phyloP scores from a whole-genome alignment of 176 grass and related monocot species.

The Stipa capillata region DNA sequence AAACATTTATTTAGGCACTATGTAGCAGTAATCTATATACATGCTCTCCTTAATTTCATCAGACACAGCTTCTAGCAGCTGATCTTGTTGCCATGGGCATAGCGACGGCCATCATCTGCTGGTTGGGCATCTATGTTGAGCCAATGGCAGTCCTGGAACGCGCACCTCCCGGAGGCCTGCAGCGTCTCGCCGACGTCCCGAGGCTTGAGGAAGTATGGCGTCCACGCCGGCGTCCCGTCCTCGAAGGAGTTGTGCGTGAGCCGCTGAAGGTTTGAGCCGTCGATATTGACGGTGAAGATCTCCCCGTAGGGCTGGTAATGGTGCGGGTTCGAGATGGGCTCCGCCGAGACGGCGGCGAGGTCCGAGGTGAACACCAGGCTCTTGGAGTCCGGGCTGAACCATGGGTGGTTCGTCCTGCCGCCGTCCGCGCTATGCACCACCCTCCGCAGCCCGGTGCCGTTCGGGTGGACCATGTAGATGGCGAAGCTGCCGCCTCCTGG shows the following conservation, averaged over 20 bases:
- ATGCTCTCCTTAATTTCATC: neutral
- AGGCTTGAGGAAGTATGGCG: slow-evolving; percentile 34
- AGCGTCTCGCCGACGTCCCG: slow-evolving; percentile 54
- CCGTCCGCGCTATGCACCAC: slow-evolving; percentile 63
- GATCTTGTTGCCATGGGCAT: slow-evolving; percentile 1
- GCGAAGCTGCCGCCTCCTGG: slow-evolving; percentile 67
- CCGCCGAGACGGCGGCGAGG: slow-evolving; percentile 69
- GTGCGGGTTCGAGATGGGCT: slow-evolving; percentile 84
- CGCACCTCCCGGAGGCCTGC: slow-evolving; percentile 35
- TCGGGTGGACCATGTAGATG: slow-evolving; percentile 78
- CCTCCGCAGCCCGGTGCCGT: slow-evolving; percentile 64
- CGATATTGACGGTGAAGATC: slow-evolving; percentile 64
- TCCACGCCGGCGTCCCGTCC: slow-evolving; percentile 91
- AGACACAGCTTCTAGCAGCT: neutral
- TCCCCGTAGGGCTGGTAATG: slow-evolving; percentile 95
- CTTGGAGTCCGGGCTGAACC: slow-evolving; percentile 83
- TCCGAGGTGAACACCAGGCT: slow-evolving; percentile 76
- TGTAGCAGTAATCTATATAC: neutral
- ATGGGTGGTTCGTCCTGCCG: slow-evolving; percentile 76
- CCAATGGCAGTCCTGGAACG: slow-evolving; percentile 79
- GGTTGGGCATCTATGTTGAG: slow-evolving; percentile 34
- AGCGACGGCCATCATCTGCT: neutral
- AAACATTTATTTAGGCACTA: neutral
- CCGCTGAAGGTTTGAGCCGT: slow-evolving; percentile 46
- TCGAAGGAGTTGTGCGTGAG: slow-evolving; percentile 90